Base-by-base conservation (phyloP, 768 basidiomycete species). In the Boletus sp. region DNA sequence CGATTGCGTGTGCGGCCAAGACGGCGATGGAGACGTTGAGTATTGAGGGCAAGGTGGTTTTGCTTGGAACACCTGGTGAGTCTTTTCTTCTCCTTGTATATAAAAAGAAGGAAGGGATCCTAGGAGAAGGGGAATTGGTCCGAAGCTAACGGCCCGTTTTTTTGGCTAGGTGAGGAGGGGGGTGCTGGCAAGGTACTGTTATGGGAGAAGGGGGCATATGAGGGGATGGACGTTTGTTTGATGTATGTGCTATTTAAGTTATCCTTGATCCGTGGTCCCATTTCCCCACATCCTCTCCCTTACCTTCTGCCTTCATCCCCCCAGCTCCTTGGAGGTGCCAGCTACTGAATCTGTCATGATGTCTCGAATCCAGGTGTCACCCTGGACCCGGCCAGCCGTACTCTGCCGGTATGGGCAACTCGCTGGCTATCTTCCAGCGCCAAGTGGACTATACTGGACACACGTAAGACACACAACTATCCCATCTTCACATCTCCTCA, bases 11-110 rank as follows among this genome's bases (percentile, higher is more conserved):
- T 52, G 87, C 85, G 0, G 78, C 87, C n/a, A 86, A 83, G 65
- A 78, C 78, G 6, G 87, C 82, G 1, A 73, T 92, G 57, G 72
- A 85, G 54, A 75, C 81, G 52, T 79, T 85, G 59, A 70, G 85
- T 58, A 83, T 92, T 39, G 65, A 83, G 1, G 90, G 88, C 14
- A 87, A 81, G 57, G 79, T 93, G 12, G 77, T 87, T 18, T 74
- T 92, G 8, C 76, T 93, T 7, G 90, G 90, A 9, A 93, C 90
- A 1, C 90, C 90, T 53, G 90, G 90, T 87, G 61, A 50, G 67
- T 42, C 33, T 5, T 35, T 30, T 33, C 10, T 33, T 7, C 33
- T 20, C 6, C 24, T 24, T 24, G 33, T 35, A 35, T 35, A 35
- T 35, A 35, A 35, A 35, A 11, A 35, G 33, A 11, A 35, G 33